phyloP scores from a whole-genome alignment of 2,329 filamentous ascomycete genomes.

The Epichloe elymi region DNA sequence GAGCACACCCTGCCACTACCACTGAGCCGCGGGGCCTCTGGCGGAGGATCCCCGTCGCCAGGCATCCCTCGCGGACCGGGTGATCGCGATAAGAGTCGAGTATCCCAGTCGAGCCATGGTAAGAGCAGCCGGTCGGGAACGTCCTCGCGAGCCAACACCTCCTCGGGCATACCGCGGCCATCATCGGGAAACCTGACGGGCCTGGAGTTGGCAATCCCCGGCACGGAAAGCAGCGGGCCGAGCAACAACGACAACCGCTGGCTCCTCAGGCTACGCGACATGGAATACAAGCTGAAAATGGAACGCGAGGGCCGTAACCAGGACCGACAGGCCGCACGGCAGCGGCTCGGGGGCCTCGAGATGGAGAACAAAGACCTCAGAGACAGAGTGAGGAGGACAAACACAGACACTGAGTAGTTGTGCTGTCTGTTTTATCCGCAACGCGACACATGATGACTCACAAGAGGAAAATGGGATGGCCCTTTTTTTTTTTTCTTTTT shows the following conservation, averaged over 20 bases:
- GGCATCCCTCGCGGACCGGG: conserved; percentile 36
- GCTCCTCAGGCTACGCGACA: conserved; percentile 72
- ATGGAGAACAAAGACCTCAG: conserved; percentile 60
- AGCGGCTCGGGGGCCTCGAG: conserved; percentile 65
- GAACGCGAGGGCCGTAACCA: conserved; percentile 77
- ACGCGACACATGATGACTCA: neutral
- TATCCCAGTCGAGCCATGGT: conserved; percentile 17
- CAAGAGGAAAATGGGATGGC: neutral
- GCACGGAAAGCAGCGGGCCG: conserved; percentile 10
- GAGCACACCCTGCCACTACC: conserved; percentile 17
- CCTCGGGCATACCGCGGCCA: conserved; percentile 14
- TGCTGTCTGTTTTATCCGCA: conserved; percentile 2
- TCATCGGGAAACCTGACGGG: conserved; percentile 12
- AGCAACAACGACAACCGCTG: conserved; percentile 53
- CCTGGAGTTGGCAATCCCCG: conserved; percentile 16
- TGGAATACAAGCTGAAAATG: conserved; percentile 78
- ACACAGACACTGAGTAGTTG: conserved; percentile 6
- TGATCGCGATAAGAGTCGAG: conserved; percentile 33
- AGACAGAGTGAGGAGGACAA: conserved; percentile 39
- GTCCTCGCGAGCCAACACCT: conserved; percentile 18
- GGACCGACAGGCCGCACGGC: conserved; percentile 71
- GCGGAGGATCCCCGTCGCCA: conserved; percentile 37
- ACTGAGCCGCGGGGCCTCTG: conserved; percentile 13
- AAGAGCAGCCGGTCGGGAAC: conserved; percentile 17
- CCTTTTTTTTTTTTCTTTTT: too few species aligned